Base-by-base conservation (phyloP, 1,139 yeast species). In the Hansenula sp. region DNA sequence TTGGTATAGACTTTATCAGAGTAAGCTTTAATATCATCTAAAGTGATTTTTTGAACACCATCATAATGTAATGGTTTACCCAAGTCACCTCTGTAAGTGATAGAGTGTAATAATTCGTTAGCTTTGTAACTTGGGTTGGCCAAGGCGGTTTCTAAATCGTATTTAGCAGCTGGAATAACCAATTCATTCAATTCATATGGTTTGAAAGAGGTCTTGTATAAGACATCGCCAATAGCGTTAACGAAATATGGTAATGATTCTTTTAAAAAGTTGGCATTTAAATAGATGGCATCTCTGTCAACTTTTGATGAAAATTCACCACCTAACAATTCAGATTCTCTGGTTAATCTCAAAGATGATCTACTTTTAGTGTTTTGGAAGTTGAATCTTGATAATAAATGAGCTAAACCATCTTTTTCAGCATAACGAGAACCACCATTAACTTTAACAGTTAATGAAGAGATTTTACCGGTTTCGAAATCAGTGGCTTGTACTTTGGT, bases 271-370 rank as follows among this genome's bases (percentile, higher is more conserved):
- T 79, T 76, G 47, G 98, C 83, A 56, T 80, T 76, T 63, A 93
- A 78, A 52, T 86, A 78, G 54, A 94, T 77, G 60, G 84, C 75
- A 66, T 93, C 98, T 74, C 97, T 85, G 64, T 89, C 81, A 56
- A 89, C 84, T 46, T 67, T 60, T 40, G 95, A 74, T 41, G 77
- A 65, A 66, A 89, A 79, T 52, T 70, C 70, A 62, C 96, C 98
- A 54, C 99, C 99, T 58, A 93, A 77, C 55, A 93, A 79, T 72
- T 94, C 99, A 45, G 93, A 73, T 72, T 94, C 99, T 70, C 99
- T 86, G 60, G 91, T 86, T 62, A 91, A 76, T 73, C 99, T 87
- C 64, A 93, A 77, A 29, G 96, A 96, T 31, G 96, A 85, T 68
- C 90, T 89, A 58, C 80, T 67, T 53, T 76, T 76, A 51, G 96